Evolutionary conservation across 305 asterid species (phyloP), one percentile per base, ranked within the genome.

Genomic region (Plantago lanceolata): DNA sequence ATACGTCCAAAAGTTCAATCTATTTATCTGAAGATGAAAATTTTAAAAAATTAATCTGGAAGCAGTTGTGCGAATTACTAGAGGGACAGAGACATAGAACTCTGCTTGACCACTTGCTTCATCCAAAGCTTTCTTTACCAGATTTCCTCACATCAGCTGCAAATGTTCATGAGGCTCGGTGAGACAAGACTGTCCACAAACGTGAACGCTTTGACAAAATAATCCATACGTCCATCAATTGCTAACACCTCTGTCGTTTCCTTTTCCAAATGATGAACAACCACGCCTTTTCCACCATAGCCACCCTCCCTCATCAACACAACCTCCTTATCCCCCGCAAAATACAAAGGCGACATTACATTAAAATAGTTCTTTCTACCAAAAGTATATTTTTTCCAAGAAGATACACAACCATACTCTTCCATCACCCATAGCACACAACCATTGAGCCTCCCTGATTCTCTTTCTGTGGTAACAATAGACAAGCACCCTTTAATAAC

Each of bases 361-460:
- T 6, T 6, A 51, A 51, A 43, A 3, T 19, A 14, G 3, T 5
- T 2, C 19, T 35, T 12, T 14, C 0, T 3, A 19, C 3, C 31
- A 58, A 59, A 7, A 40, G 6, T 1, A 19, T n/a, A 18, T 33
- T 17, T 37, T 1, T 33, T 68, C 88, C 88, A 85, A 19, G 85
- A 85, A 1, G 69, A 77, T 16, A 21, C 67, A 48, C 65, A 48
- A 3, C 87, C 82, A 33, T 82, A 82, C 48, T 77, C 77, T 58
- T 77, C 67, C 87, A 85, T 81, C 15, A 77, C 49, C 89, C 89
- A 85, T 61, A 80, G 33, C 12, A 5, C 5, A 26, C 5, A 13
- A 16, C 2, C 20, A 24, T 24, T 24, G 28, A 24, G 28, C 28
- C 28, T 24, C 3, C 28, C 28, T 24, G 28, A 24, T 24, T 24